Evolutionary conservation across 2,329 filamentous ascomycete genomes (phyloP).

Genomic region (Aureobasidium uvarum): DNA sequence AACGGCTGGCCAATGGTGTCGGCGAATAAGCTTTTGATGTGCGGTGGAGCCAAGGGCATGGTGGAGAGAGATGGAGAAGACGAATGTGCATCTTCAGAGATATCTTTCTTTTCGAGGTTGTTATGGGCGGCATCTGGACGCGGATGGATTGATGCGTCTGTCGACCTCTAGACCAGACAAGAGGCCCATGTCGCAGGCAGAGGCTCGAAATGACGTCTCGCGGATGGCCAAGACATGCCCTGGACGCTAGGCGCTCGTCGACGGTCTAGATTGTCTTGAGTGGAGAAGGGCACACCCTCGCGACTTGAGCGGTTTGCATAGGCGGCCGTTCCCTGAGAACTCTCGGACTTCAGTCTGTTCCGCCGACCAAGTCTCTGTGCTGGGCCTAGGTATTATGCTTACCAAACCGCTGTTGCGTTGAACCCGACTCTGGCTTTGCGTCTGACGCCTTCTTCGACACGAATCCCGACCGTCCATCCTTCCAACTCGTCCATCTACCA

Average conservation of each 20-base stretch:
- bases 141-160: neutral
- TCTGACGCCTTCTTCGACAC: neutral
- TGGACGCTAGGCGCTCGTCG: slow-evolving; percentile 19
- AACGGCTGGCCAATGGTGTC: slow-evolving; percentile 17
- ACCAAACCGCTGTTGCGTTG: slow-evolving; percentile 2
- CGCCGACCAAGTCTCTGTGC: slow-evolving; percentile 9
- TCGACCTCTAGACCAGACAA: neutral
- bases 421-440: neutral
- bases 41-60: neutral
- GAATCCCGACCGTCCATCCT: neutral
- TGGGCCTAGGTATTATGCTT: slow-evolving; percentile 12
- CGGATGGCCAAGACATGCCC: neutral
- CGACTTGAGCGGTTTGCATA: slow-evolving; percentile 22
- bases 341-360: slow-evolving; percentile 16
- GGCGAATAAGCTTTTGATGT: slow-evolving; percentile 20
- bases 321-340: slow-evolving; percentile 19
- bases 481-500: neutral
- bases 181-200: neutral
- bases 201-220: slow-evolving; percentile 8
- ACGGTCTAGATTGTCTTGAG: slow-evolving; percentile 14
- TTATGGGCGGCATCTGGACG: neutral
- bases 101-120: neutral
- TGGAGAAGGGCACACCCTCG: slow-evolving; percentile 26
- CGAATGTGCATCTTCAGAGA: neutral
- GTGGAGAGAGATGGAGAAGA: slow-evolving; percentile 13